Percentiles rank a stretch among this genome's conserved stretches.
Evolutionary conservation across 805 yeast genomes (phyloP).

Genomic region (Sugiyamaella floridensis): DNA sequence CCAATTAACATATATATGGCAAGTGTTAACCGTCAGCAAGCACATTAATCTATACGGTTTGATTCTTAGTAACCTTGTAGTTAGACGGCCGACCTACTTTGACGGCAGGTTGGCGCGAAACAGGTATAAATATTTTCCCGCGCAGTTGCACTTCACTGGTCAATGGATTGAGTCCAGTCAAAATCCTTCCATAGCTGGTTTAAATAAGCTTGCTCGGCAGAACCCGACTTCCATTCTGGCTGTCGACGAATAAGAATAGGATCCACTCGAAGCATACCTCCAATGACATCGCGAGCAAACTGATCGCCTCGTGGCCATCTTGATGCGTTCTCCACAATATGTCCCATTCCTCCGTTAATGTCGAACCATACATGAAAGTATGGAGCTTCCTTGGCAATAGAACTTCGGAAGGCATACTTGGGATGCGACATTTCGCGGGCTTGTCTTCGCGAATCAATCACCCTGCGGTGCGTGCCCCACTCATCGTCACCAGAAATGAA

Average conservation of each 20-base stretch:
- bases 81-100: too few species aligned
- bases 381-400: slow-evolving; percentile 43
- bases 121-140: too few species aligned
- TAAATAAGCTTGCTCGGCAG: slow-evolving; percentile 29
- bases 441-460: slow-evolving; percentile 35
- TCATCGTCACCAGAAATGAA: slow-evolving; percentile 35
- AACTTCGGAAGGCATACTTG: slow-evolving; percentile 23
- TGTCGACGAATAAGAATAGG: slow-evolving; percentile 32
- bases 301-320: slow-evolving; percentile 42
- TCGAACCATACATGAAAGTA: slow-evolving; percentile 47
- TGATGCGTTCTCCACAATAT: slow-evolving; percentile 38
- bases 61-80: too few species aligned
- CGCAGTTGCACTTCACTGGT: background rate
- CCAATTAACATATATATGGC: too few species aligned
- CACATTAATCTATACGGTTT: too few species aligned
- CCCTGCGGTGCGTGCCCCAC: slow-evolving; percentile 34
- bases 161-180: slow-evolving; percentile 27
- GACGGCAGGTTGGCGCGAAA: too few species aligned
- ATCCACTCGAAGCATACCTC: slow-evolving; percentile 39
- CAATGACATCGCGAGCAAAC: slow-evolving; percentile 41
- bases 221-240: slow-evolving; percentile 26
- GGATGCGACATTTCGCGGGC: slow-evolving; percentile 20
- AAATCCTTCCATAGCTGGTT: slow-evolving; percentile 33
- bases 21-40: too few species aligned
- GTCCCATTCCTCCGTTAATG: slow-evolving; percentile 44